Evolutionary conservation across 225 moss, liverwort and hornwort species (phyloP).

Genomic region (Asterella californica): DNA sequence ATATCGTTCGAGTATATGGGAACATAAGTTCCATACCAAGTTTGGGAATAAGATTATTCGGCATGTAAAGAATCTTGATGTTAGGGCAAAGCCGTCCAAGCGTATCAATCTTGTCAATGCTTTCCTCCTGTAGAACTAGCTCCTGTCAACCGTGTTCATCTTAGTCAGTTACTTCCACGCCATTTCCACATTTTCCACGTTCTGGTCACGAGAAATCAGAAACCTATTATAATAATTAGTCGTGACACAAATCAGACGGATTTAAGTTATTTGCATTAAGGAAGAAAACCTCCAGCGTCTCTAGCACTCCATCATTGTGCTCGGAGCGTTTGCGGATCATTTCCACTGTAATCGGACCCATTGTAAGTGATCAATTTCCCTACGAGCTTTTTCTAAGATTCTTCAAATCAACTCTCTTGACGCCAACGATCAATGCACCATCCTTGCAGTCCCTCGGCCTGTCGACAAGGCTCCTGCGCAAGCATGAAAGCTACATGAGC

Average conservation of each 20-base stretch:
- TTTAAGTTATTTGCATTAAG: no score
- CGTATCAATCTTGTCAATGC: constrained; percentile 69
- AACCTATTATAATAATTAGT: no score
- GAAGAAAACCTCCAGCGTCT: constrained; percentile 37
- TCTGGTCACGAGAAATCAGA: no score
- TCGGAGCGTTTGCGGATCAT: constrained; percentile 47
- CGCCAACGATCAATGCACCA: no score
- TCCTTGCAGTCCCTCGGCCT: no score
- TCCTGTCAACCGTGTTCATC: constrained; percentile 44
- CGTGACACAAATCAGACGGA: no score
- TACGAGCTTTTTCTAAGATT: no score
- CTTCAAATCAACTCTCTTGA: no score
- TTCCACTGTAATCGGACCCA: constrained; percentile 38
- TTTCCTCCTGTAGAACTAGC: constrained; percentile 81
- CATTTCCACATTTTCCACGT: no score
- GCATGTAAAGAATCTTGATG: constrained; percentile 88
- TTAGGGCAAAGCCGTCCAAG: constrained; percentile 73
- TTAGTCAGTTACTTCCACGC: background rate
- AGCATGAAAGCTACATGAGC: no score
- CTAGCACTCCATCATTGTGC: constrained; percentile 47
- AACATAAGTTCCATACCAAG: constrained; percentile 47
- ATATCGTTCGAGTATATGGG: background rate
- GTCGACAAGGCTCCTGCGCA: no score
- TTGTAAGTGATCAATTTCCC: background rate
- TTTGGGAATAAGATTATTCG: constrained; percentile 79